Evolutionary conservation across 495 filamentous ascomycete species (phyloP), one percentile per base, ranked within the genome.

Genomic region (Lineolata rhizophorae): DNA sequence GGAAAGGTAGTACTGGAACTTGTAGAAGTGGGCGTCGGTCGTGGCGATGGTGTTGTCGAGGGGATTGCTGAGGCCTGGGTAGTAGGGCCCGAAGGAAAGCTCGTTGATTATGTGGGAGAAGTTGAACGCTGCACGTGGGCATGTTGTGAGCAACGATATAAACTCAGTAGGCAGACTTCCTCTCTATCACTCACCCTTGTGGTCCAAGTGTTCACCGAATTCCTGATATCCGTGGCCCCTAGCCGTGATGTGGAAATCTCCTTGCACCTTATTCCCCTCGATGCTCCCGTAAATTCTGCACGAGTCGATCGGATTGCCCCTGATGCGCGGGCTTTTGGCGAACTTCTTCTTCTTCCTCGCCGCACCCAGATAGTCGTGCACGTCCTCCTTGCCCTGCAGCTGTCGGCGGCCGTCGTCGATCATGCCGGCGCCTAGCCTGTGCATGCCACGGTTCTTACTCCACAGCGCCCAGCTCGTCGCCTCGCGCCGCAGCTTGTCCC

Each of bases 1-100:
- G 35, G 81, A 93, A 51, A 93, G 70, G 62, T 87, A 95, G 67
- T 99, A 99, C 58, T 99, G 87, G 63, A 74, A 94, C 56, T 85
- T 87, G 65, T 78, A 74, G 62, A 94, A 95, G 61, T 94, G 64
- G 30, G 44, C 33, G 14, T 59, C 42, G n/a, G 77, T 84, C 1
- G 63, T 55, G 46, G 83, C 72, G 49, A 82, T 70, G 32, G 87
- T 92, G 34, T 70, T 70, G 58, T 95, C 90, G 39, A 99, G 81
- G 0, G 87, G 87, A 59, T 95, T 99, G 41, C 71, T 64, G 29
- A 99, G 74, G 13, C 72, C 78, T 8, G 90, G 87, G 56, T 92
- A 93, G 59, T 78, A 87, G 15, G 84, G 78, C 0, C 87, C 87
- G 55, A 90, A 99, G 43, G 85, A 94, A 41, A 99, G 72, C 51